A percentile compares a stretch with the other conserved stretches of the same genome.
These are phyloP conservation scores for Usnea hakonensis DNA, from an alignment of 495 filamentous ascomycete genomes.

Conservation along the genomic window DNA sequence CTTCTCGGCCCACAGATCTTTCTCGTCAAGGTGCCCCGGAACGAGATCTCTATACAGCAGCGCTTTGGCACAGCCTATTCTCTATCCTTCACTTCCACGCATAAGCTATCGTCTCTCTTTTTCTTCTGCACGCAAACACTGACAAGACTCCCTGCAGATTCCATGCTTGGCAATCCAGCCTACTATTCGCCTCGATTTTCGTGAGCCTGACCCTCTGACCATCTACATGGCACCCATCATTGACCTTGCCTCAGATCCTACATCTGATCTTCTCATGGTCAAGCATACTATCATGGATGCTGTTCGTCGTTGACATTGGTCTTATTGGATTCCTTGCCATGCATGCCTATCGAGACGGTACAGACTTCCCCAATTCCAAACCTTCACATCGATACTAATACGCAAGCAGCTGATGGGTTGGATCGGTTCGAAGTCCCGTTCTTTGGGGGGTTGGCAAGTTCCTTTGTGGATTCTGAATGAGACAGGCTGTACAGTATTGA, in stretches of 20 bases:
- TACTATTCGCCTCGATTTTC: constrained; percentile 80
- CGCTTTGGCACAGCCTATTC: background rate
- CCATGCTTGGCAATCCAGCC: constrained; percentile 89
- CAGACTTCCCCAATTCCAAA: constrained; percentile 16
- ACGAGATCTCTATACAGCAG: background rate
- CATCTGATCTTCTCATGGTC: constrained; percentile 85
- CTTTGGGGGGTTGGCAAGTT: constrained; percentile 76
- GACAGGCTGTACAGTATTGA: background rate
- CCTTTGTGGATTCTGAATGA: constrained; percentile 87
- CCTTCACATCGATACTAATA: constrained; percentile 20
- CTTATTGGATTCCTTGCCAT: constrained; percentile 71
- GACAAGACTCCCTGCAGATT: constrained; percentile 49
- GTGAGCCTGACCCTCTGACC: constrained; percentile 36
- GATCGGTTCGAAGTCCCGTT: constrained; percentile 90
- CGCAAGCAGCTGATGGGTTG: constrained; percentile 62
- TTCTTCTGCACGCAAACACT: background rate
- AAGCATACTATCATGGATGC: constrained; percentile 70
- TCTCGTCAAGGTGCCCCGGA: background rate
- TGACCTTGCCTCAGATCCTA: constrained; percentile 40
- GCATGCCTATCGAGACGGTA: constrained; percentile 78
- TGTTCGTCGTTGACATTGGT: constrained; percentile 65
- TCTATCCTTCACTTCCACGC: background rate
- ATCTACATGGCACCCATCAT: background rate
- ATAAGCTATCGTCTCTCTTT: background rate
- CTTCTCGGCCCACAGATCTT: background rate